phyloP scores from a whole-genome alignment of 2,329 filamentous ascomycete species.

The Aplosporella prunicola region DNA sequence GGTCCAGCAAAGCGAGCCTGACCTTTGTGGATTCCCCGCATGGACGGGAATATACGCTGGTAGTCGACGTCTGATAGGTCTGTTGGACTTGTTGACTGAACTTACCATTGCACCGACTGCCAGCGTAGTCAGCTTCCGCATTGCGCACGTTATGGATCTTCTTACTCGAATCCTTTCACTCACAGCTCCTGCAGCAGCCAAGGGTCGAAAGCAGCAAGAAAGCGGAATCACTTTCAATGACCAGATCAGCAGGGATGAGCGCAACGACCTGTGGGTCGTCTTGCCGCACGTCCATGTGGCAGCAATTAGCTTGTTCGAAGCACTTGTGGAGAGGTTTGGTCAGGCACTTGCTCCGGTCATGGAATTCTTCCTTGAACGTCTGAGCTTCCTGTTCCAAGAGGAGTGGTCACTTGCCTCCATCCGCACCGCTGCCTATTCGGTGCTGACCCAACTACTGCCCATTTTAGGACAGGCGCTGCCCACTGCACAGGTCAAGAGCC shows the following conservation, averaged over 20 bases:
- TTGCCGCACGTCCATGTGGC: constrained; percentile 68
- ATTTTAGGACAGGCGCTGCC: constrained; percentile 57
- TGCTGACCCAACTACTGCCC: constrained; percentile 49
- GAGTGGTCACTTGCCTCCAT: constrained; percentile 43
- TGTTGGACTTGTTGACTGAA: constrained; percentile 56
- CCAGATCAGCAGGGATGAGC: constrained; percentile 69
- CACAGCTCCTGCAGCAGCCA: constrained; percentile 38
- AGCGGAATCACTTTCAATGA: constrained; percentile 44
- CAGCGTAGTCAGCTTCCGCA: constrained; percentile 53
- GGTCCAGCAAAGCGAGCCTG: constrained; percentile 30
- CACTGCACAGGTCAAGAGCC: constrained; percentile 54
- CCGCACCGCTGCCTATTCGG: constrained; percentile 51
- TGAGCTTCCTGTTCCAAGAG: constrained; percentile 57
- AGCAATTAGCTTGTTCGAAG: constrained; percentile 52
- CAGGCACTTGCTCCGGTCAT: constrained; percentile 50
- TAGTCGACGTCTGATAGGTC: constrained; percentile 54
- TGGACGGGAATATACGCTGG: constrained; percentile 74
- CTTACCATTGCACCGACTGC: constrained; percentile 52
- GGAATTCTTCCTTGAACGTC: constrained; percentile 59
- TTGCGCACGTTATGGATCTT: constrained; percentile 60
- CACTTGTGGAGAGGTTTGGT: constrained; percentile 50
- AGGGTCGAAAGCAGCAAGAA: constrained; percentile 23
- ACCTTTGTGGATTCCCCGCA: constrained; percentile 45
- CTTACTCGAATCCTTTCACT: constrained; percentile 62
- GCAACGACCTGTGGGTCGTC: constrained; percentile 64